Percentiles rank a stretch among this genome's conserved stretches.
Evolutionary conservation across 306 rosid species (phyloP).

Genomic region (Mimosa pudica): DNA sequence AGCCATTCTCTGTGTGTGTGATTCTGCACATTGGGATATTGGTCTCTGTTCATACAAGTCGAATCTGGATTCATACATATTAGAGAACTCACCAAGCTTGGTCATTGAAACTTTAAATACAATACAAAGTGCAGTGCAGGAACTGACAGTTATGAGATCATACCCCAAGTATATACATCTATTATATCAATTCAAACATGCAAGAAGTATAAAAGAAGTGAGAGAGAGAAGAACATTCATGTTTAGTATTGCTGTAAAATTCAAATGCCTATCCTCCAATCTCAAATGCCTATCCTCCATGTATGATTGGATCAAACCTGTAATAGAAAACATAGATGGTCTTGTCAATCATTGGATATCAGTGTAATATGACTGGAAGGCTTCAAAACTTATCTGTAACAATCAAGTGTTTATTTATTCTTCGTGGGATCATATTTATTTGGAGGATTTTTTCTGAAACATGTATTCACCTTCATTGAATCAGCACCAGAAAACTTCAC

Average conservation of each 20-base stretch:
- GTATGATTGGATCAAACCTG: constrained; percentile 59
- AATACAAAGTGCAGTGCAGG: constrained; percentile 39
- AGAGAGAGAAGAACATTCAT: constrained; percentile 20
- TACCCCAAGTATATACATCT: constrained; percentile 26
- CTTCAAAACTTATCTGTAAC: constrained; percentile 26
- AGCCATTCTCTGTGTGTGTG: neutral
- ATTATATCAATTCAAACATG: constrained; percentile 14
- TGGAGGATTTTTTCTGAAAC: constrained; percentile 65
- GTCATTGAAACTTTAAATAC: constrained; percentile 41
- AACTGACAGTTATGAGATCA: constrained; percentile 19
- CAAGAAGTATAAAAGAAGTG: constrained; percentile 21
- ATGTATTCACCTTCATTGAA: constrained; percentile 26
- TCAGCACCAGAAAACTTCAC: too few species aligned
- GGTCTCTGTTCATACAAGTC: constrained; percentile 3
- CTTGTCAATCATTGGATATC: constrained; percentile 34
- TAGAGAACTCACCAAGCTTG: constrained; percentile 31
- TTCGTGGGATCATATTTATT: constrained; percentile 63
- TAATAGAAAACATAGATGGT: constrained; percentile 35
- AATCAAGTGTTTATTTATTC: constrained; percentile 60
- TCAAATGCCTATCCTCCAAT: constrained; percentile 4
- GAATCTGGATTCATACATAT: constrained; percentile 1
- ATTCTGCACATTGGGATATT: constrained; percentile 24
- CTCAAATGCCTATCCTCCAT: constrained; percentile 32
- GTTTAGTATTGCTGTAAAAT: constrained; percentile 24
- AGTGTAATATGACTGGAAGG: constrained; percentile 33